Evolutionary conservation across 768 basidiomycete species (phyloP).

Genomic region (Termitomyces sp.): DNA sequence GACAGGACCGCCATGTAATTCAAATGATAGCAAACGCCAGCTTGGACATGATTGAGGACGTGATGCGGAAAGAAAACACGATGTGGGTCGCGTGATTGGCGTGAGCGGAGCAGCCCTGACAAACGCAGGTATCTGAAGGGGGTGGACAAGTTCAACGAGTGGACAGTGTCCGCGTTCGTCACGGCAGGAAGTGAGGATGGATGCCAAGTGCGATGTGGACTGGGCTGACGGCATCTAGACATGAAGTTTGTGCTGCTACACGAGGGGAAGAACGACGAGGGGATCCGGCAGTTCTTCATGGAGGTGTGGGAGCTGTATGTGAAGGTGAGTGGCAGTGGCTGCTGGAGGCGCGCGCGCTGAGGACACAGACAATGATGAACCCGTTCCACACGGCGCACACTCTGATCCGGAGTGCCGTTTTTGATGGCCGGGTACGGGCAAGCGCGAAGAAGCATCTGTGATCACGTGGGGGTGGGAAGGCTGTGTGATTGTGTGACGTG

Average conservation of each 20-base stretch:
- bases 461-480: constrained; percentile 19
- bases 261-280: constrained; percentile 95
- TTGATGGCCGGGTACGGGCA: constrained; percentile 79
- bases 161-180: constrained; percentile 95
- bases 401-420: constrained; percentile 69
- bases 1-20: constrained; percentile 88
- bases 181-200: constrained; percentile 89
- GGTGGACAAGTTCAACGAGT: constrained; percentile 98
- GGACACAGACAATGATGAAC: constrained; percentile 71
- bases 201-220: not conserved
- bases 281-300: constrained; percentile 86
- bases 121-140: constrained; percentile 82
- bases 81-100: constrained; percentile 49
- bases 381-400: constrained; percentile 96
- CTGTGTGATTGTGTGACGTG: constrained; percentile 18
- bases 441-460: constrained; percentile 83
- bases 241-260: constrained; percentile 94
- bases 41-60: constrained; percentile 91
- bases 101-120: constrained; percentile 11
- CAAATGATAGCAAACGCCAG: constrained; percentile 99
- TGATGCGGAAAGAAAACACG: constrained; percentile 72
- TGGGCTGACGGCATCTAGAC: constrained; percentile 44
- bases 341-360: constrained; percentile 1
- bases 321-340: constrained; percentile 56
- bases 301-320: constrained; percentile 98